Conservation (phyloP, 768 basidiomycete genomes). For the Daedaleopsis sinensis region DNA sequence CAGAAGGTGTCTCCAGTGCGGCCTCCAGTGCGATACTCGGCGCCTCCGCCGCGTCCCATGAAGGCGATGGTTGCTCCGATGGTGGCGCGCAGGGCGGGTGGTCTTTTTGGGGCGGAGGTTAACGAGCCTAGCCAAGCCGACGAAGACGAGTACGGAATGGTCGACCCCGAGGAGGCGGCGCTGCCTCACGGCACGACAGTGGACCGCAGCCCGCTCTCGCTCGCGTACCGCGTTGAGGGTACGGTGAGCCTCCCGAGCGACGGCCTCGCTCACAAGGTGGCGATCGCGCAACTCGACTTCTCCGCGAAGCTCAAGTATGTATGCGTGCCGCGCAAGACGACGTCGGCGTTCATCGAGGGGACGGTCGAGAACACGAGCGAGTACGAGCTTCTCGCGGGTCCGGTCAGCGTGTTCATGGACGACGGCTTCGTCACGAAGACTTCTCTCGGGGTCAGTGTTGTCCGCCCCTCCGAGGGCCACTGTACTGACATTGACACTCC, state of each 20-base stretch:
- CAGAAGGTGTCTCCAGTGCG: not conserved
- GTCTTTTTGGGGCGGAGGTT: too few species aligned
- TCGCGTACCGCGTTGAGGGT: conserved; percentile 54
- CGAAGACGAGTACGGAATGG: not conserved
- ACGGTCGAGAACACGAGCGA: conserved; percentile 60
- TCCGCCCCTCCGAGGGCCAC: not conserved
- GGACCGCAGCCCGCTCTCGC: conserved; percentile 52
- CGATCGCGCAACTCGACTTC: conserved; percentile 52
- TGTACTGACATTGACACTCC: not conserved
- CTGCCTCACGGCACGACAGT: not conserved
- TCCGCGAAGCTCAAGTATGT: conserved; percentile 49
- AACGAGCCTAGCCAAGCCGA: too few species aligned
- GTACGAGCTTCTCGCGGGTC: conserved; percentile 56
- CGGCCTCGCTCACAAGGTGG: conserved; percentile 55
- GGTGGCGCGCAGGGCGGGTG: too few species aligned
- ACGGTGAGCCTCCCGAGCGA: conserved; percentile 56
- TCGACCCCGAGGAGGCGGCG: too few species aligned
- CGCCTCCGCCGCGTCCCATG: not conserved
- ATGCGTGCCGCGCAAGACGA: conserved; percentile 50
- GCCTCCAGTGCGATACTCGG: not conserved
- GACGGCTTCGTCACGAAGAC: conserved; percentile 59
- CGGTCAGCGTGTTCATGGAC: conserved; percentile 56
- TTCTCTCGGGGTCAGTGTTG: conserved; percentile 41
- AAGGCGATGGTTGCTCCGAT: not conserved
- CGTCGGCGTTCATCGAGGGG: conserved; percentile 48